Percentiles rank a stretch among this genome's conserved stretches.
Conservation (phyloP, 2,329 filamentous ascomycete genomes). For the Ploettnerulaceae sp. region DNA sequence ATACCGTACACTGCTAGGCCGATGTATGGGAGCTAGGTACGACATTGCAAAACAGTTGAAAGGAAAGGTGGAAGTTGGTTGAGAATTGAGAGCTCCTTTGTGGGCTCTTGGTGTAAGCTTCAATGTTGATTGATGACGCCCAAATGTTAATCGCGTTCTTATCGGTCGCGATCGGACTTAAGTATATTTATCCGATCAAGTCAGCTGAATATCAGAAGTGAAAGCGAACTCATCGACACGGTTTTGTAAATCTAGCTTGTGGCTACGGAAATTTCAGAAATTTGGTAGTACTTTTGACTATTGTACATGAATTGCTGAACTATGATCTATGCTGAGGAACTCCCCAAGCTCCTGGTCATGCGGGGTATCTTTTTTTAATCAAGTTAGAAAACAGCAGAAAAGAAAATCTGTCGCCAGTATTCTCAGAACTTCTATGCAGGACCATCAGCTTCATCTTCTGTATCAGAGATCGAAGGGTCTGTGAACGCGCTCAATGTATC, state of each 20-base stretch:
- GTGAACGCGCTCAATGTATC: conserved; percentile 17
- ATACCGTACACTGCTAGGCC: conserved; percentile 85
- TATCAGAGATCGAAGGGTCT: conserved; percentile 14
- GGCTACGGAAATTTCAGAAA: not conserved
- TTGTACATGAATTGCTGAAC: not conserved
- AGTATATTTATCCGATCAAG: not conserved
- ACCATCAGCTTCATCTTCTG: conserved; percentile 6
- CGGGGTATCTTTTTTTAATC: conserved; percentile 29
- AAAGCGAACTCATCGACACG: not conserved
- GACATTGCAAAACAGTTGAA: conserved; percentile 58
- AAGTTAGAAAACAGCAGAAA: conserved; percentile 21
- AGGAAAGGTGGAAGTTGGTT: not conserved
- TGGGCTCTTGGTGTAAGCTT: not conserved
- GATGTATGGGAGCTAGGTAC: conserved; percentile 90
- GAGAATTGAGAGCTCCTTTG: not conserved
- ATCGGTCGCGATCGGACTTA: conserved; percentile 7
- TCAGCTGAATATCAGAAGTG: not conserved
- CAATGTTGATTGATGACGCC: conserved; percentile 1
- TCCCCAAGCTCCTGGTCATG: conserved; percentile 16
- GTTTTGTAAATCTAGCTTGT: not conserved
- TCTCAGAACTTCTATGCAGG: not conserved
- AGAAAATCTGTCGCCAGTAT: conserved; percentile 10
- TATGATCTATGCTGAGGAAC: conserved; percentile 6
- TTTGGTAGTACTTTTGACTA: not conserved
- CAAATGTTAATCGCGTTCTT: conserved; percentile 6